phyloP scores from a whole-genome alignment of 345 rosid genomes.

The Zanthoxylum bungeanum region DNA sequence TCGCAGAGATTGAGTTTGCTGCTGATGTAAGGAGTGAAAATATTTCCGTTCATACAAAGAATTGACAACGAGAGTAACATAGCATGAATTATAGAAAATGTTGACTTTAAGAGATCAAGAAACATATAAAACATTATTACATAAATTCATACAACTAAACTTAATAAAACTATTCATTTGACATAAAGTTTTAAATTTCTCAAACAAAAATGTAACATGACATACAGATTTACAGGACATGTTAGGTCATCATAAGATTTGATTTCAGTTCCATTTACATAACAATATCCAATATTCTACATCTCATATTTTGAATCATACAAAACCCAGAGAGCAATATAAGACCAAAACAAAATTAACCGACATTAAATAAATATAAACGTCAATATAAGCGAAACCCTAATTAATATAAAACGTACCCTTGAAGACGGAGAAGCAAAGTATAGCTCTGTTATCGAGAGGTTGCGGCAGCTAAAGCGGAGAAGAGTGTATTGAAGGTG shows the following conservation, averaged over 20 bases:
- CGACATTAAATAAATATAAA: too few relatives aligned
- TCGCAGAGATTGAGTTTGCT: constrained; percentile 11
- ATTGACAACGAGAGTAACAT: background rate
- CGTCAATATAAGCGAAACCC: background rate
- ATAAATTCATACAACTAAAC: background rate
- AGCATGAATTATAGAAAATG: background rate
- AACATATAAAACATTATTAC: background rate
- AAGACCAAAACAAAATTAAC: background rate
- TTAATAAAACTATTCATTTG: background rate
- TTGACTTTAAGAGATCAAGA: background rate
- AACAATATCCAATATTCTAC: background rate
- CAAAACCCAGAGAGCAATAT: background rate
- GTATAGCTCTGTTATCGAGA: background rate
- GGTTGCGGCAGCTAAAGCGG: background rate
- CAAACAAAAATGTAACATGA: background rate
- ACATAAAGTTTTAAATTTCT: background rate
- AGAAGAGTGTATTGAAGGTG: background rate
- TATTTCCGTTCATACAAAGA: too few relatives aligned
- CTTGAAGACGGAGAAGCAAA: background rate
- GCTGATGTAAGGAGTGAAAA: background rate
- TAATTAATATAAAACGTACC: background rate
- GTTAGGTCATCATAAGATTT: too few relatives aligned
- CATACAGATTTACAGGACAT: background rate
- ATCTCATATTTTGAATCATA: background rate
- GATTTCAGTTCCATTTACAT: too few relatives aligned